Base-by-base conservation (phyloP, 78 protist genomes). In the Speleostelium caveatum region DNA sequence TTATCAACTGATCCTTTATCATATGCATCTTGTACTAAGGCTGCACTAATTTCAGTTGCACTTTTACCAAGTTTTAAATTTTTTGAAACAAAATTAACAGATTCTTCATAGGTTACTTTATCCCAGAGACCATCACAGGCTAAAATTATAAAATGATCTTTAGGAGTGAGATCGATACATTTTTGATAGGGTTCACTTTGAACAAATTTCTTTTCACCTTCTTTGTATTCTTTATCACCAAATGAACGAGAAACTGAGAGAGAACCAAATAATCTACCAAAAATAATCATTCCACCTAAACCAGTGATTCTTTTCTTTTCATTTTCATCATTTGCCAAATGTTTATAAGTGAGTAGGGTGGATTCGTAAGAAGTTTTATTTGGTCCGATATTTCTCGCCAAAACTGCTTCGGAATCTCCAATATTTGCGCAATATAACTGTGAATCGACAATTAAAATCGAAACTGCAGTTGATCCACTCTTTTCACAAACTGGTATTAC, bases 111-210 rank as follows among this genome's bases (percentile, higher is more conserved):
- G 38, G 36, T 49, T 0, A 91, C 90, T 32, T 80, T 71, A 61
- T 91, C 95, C 95, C 95, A 93, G 21, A 93, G 66, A 61, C 95
- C 95, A 51, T 93, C 95, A 28, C 95, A 93, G 26, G 88, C 89
- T 16, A 85, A 39, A 67, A 93, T 92, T 63, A 92, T 19, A 56
- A 72, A 92, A 60, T 92, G 95, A 55, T 72, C 88, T 17, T 75
- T 53, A 56, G 83, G 86, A 0, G 95, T 77, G n/a, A 92, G 67
- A 1, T 76, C 79, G 0, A 49, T 30, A 0, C 72, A 73, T 1
- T 22, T n/a, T 32, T 73, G 73, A 53, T 32, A 80, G 6, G 95
- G 95, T 36, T 76, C 95, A 22, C 65, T 36, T 0, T 77, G 53
- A 21, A 87, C 93, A 86, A 86, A 93, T 55, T 93, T 73, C 39